Base-by-base conservation (phyloP, 768 basidiomycete genomes). In the Suillus spraguei region DNA sequence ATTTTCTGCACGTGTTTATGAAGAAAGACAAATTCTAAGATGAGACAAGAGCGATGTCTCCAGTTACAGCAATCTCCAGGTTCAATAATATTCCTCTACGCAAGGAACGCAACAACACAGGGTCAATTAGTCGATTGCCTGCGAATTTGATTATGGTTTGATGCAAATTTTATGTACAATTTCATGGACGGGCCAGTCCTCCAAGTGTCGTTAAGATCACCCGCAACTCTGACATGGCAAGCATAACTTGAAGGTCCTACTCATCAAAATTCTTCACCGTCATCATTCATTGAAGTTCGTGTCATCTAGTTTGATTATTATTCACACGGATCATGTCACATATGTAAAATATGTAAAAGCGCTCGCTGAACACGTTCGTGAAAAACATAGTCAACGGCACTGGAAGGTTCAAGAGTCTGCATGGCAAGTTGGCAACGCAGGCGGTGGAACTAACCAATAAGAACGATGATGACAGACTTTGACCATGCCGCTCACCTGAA, bases 361-460 rank as follows among this genome's bases (percentile, higher is more conserved):
- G 59, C 56, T 66, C 60, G 61, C 71, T 74, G 68, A 78, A 78
- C 8, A 78, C 66, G 60, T 70, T 68, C 8, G 74, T 68, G 67
- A 77, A 77, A 69, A 76, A 78, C 75, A 78, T 76, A 28, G 76
- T 73, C 11, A 77, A 60, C 13, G 77, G 77, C 0, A 78, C 74
- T 72, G 22, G 24, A 41, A 9, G 5, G 41, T 32, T 41, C 36
- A 24, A 52, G 20, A 54, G 14, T 36, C 44, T 36, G 22, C 13
- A 20, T 20, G 28, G 28, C 10, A 41, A 10, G n/a, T n/a, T n/a
- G n/a, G n/a, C n/a, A n/a, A n/a, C 10, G 13, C 28, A 38, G 20
- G n/a, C 24, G 32, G 22, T 16, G 39, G 24, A 42, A 63, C 72
- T 8, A 44, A 74, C 75, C 69, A 53, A 74, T 60, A 53, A 76